phyloP scores from a whole-genome alignment of 169 alveolate species.

The Eimeria mitis region DNA sequence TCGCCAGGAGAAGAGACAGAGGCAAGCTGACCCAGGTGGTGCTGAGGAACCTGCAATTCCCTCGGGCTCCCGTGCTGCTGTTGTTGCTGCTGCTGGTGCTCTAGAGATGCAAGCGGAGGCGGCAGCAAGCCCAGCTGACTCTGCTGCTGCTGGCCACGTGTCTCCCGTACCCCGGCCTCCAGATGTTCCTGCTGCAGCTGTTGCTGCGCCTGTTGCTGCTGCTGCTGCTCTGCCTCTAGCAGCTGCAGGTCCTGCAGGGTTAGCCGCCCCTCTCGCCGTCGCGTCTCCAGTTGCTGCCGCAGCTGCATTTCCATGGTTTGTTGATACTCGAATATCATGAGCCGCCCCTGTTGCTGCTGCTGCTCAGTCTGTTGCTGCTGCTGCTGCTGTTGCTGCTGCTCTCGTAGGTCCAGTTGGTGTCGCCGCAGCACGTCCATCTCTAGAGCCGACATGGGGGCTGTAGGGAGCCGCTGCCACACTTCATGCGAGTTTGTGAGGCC shows the following conservation, averaged over 20 bases:
- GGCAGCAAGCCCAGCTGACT: background rate
- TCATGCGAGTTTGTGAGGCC: background rate
- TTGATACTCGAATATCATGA: background rate
- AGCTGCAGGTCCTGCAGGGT: background rate
- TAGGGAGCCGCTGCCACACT: slow-evolving; percentile 9
- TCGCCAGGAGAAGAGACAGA: background rate
- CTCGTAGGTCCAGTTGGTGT: background rate
- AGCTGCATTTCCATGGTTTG: background rate
- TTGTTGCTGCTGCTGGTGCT: background rate
- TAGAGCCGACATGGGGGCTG: background rate
- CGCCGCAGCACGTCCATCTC: background rate
- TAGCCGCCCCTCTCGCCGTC: background rate
- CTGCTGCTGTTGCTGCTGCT: slow-evolving; percentile 11
- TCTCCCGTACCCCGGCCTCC: background rate
- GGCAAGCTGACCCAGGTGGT: background rate
- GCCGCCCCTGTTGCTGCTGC: background rate
- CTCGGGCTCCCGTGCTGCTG: background rate
- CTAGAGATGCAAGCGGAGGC: background rate
- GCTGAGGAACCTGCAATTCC: background rate
- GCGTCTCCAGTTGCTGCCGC: background rate
- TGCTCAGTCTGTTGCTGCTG: background rate
- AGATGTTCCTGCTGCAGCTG: background rate
- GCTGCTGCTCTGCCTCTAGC: background rate
- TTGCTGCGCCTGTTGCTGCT: background rate
- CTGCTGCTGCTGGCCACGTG: background rate